Evolutionary conservation across 352 stramenopile genomes (phyloP).

Genomic region (Pythium aristosporum): DNA sequence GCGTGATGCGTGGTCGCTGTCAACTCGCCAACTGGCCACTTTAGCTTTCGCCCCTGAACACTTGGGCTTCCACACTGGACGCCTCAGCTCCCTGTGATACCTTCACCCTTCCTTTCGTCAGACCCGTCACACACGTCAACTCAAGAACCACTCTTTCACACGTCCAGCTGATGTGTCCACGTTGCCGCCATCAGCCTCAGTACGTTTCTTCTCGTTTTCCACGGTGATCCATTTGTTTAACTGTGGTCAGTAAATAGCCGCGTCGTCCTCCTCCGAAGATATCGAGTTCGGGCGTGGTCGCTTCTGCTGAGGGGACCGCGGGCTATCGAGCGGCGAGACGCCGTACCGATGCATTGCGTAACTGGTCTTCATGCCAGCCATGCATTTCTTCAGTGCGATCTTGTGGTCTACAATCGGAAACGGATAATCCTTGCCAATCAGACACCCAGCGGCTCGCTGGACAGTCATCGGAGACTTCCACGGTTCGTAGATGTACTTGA

Average conservation of each 20-base stretch:
- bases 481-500: constrained; percentile 98
- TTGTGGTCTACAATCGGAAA: constrained; percentile 95
- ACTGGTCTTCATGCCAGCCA: constrained; percentile 81
- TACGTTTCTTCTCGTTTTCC: constrained; percentile 2
- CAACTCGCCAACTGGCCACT: not conserved
- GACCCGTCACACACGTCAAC: not conserved
- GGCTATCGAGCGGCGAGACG: constrained; percentile 22
- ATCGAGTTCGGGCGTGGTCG: constrained; percentile 14
- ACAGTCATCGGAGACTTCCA: constrained; percentile 94
- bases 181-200: not conserved
- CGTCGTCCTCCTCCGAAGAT: constrained; percentile 22
- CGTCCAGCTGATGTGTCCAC: not conserved
- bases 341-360: constrained; percentile 46
- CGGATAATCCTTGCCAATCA: constrained; percentile 94
- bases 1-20: not conserved
- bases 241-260: constrained; percentile 18
- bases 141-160: not conserved
- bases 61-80: too few relatives aligned
- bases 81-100: not conserved
- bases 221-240: not conserved
- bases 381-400: constrained; percentile 89
- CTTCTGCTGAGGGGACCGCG: constrained; percentile 8
- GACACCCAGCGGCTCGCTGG: constrained; percentile 78
- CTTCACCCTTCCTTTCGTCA: too few relatives aligned
- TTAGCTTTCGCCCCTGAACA: not conserved